Conservation (phyloP, 2,329 filamentous ascomycete species). For the Pseudogymnoascus sp. region DNA sequence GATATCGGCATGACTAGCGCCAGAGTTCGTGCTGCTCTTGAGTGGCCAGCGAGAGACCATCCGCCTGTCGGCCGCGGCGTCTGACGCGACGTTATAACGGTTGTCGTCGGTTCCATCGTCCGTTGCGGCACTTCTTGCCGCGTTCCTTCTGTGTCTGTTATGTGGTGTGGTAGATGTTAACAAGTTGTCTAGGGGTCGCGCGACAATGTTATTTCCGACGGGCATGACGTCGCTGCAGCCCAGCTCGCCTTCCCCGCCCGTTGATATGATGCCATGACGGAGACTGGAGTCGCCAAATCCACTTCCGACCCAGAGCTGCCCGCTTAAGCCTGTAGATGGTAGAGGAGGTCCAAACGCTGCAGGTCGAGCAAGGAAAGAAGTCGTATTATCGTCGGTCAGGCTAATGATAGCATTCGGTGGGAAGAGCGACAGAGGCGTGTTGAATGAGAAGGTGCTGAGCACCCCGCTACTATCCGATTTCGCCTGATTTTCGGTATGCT, state of each 20-base stretch:
- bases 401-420: conserved; percentile 93
- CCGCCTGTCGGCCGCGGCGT: neutral
- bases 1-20: conserved; percentile 66
- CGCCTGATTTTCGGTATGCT: conserved; percentile 9
- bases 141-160: conserved; percentile 32
- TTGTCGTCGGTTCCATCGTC: conserved; percentile 76
- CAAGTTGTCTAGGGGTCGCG: neutral
- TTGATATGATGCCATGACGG: conserved; percentile 12
- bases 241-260: conserved; percentile 68
- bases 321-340: conserved; percentile 69
- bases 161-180: conserved; percentile 22
- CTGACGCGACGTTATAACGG: neutral
- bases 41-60: neutral
- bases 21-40: conserved; percentile 18
- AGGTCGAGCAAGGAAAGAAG: conserved; percentile 87
- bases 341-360: conserved; percentile 85
- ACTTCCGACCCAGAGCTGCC: conserved; percentile 87
- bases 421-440: conserved; percentile 77
- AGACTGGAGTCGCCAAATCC: conserved; percentile 74
- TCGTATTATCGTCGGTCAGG: conserved; percentile 95
- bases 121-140: conserved; percentile 25
- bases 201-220: conserved; percentile 36
- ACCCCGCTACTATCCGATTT: conserved; percentile 35
- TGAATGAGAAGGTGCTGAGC: conserved; percentile 60
- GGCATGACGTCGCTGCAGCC: conserved; percentile 85